Conservation (phyloP, 208 protist species). For the Herpetomonas muscarum region DNA sequence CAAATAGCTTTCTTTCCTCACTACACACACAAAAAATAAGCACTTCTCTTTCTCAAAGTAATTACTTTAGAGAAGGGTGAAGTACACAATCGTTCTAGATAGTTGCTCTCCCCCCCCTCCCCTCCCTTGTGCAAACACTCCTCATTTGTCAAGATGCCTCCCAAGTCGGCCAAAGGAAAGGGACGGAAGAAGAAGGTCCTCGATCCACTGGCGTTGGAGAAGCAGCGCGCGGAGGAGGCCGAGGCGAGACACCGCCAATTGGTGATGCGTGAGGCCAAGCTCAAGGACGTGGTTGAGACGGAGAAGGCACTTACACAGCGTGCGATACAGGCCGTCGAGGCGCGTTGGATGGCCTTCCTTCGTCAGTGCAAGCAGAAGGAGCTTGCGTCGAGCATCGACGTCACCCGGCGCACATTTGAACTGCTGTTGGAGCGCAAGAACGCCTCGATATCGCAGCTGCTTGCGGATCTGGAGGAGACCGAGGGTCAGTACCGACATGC, state of each 20-base stretch:
- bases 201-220: constrained; percentile 52
- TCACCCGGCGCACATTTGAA: constrained; percentile 88
- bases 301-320: constrained; percentile 63
- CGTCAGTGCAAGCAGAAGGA: constrained; percentile 92
- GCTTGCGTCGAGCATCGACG: constrained; percentile 86
- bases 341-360: constrained; percentile 87
- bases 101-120: too few relatives aligned
- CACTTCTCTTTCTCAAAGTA: too few relatives aligned
- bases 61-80: too few relatives aligned
- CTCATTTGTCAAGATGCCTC: too few relatives aligned
- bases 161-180: constrained; percentile 16
- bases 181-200: constrained; percentile 48
- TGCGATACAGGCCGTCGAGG: constrained; percentile 59
- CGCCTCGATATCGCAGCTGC: constrained; percentile 86
- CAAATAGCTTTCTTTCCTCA: too few relatives aligned
- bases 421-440: constrained; percentile 92
- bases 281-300: constrained; percentile 76
- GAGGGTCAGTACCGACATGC: constrained; percentile 93
- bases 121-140: too few relatives aligned
- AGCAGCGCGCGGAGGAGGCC: constrained; percentile 64
- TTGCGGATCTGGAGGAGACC: constrained; percentile 83
- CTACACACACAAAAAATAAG: too few relatives aligned
- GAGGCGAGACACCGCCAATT: constrained; percentile 68
- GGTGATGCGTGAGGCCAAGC: constrained; percentile 57
- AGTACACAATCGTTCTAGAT: too few relatives aligned